Base-by-base conservation (phyloP, 1,139 yeast species). In the Geotrichum cucujoidarum region DNA sequence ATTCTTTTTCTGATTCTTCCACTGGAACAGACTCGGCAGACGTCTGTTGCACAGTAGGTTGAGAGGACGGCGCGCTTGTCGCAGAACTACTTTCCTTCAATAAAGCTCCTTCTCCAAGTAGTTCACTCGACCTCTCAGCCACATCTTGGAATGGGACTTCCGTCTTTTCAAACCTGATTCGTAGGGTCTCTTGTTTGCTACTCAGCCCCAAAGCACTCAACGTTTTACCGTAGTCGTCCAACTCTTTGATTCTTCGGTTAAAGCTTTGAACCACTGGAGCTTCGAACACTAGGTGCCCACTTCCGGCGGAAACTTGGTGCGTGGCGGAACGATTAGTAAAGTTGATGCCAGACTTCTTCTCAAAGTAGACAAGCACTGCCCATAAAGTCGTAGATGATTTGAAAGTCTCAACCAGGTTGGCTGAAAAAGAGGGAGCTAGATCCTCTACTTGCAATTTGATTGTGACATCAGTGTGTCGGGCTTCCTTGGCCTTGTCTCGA, bases 241-340 rank as follows among this genome's bases (percentile, higher is more conserved):
- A 41, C 58, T 46, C 36, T 40, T 25, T 17, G 7, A 29, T 25
- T 22, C 53, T 48, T 6, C 51, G 45, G 43, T 56, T 58, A 46
- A 61, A 60, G 38, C 57, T 40, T 42, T 60, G 61, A 4, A 62
- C 61, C 10, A 53, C 51, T 5, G 66, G 62, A 13, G 53, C 31
- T 40, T 60, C 64, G 49, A 59, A 60, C 24, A 50, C 48, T 29
- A 54, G 36, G 22, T 40, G 31, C 4, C 57, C 57, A 5, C 51
- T 39, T 8, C 47, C 44, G 36, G 34, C 47, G 32, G 46, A 50
- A 18, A 42, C 43, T 13, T 37, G 43, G 31, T 51, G 50, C 32
- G 48, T 45, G 11, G 48, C 48, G 7, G 56, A 43, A 16, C 65
- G 49, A 27, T 52, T 44, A 2, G 65, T 62, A 40, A 62, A 52